These are phyloP conservation scores for Penicillium malachiteum DNA, from an alignment of 495 filamentous ascomycete species.

Conservation along the genomic window DNA sequence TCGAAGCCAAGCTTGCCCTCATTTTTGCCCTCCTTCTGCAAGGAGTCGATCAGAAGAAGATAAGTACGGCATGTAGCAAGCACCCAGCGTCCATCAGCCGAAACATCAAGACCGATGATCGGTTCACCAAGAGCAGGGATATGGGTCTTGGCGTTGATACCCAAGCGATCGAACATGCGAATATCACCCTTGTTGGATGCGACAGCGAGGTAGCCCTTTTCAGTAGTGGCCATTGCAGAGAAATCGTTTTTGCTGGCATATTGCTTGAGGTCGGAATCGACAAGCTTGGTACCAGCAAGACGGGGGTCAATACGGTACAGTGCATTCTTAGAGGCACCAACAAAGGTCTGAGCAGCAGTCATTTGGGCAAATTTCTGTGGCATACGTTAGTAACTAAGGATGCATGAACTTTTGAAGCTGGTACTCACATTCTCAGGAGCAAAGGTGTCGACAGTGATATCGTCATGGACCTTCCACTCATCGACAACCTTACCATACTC, in stretches of 20 bases:
- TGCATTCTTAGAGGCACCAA: slow-evolving; percentile 87
- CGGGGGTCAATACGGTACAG: slow-evolving; percentile 94
- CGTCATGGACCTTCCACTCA: slow-evolving; percentile 99
- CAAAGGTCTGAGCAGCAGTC: slow-evolving; percentile 91
- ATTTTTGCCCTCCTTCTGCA: slow-evolving; percentile 92
- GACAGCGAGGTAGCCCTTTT: slow-evolving; percentile 94
- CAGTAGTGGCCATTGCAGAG: slow-evolving; percentile 87
- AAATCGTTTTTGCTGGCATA: slow-evolving; percentile 97
- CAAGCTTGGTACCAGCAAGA: slow-evolving; percentile 84
- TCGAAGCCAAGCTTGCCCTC: slow-evolving; percentile 98
- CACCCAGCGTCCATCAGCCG: slow-evolving; percentile 92
- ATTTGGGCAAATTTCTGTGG: slow-evolving; percentile 91
- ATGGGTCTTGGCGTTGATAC: slow-evolving; percentile 95
- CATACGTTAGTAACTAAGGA: slow-evolving; percentile 20
- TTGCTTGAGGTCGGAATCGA: slow-evolving; percentile 89
- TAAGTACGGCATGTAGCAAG: slow-evolving; percentile 94
- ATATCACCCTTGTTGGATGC: slow-evolving; percentile 98
- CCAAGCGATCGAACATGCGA: slow-evolving; percentile 91
- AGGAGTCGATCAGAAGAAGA: slow-evolving; percentile 84
- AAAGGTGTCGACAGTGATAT: slow-evolving; percentile 88
- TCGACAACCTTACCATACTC: slow-evolving; percentile 99
- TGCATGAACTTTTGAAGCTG: not conserved
- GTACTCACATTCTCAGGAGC: slow-evolving; percentile 74
- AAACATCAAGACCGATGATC: slow-evolving; percentile 92
- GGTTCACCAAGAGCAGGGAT: slow-evolving; percentile 94